Evolutionary conservation across 2,329 filamentous ascomycete species (phyloP).

Genomic region (Dactylellina parvicollis): DNA sequence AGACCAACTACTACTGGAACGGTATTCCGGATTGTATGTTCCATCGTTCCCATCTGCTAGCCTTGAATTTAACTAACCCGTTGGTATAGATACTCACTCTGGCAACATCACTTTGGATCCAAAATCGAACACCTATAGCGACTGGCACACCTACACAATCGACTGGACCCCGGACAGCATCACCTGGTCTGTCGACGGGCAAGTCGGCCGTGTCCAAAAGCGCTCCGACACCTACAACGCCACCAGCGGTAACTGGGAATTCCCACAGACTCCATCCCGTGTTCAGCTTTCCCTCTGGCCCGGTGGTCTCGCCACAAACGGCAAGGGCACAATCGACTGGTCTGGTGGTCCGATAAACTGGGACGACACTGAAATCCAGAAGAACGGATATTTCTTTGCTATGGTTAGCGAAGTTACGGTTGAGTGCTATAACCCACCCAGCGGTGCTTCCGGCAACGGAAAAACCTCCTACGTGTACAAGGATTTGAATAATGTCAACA

Average conservation of each 20-base stretch:
- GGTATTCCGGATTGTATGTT: slow-evolving; percentile 87
- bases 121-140: slow-evolving; percentile 74
- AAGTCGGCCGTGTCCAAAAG: slow-evolving; percentile 77
- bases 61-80: not conserved
- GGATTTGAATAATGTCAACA: slow-evolving; percentile 72
- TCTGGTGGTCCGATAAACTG: slow-evolving; percentile 91
- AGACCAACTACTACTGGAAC: slow-evolving; percentile 98
- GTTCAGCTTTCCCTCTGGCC: slow-evolving; percentile 97
- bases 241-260: slow-evolving; percentile 82
- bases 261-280: slow-evolving; percentile 88
- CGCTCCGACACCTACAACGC: slow-evolving; percentile 85
- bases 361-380: slow-evolving; percentile 80
- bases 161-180: slow-evolving; percentile 89
- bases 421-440: slow-evolving; percentile 85
- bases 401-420: slow-evolving; percentile 80
- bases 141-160: slow-evolving; percentile 90
- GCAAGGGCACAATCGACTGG: slow-evolving; percentile 86
- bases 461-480: slow-evolving; percentile 77
- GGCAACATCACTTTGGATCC: slow-evolving; percentile 71
- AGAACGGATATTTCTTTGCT: slow-evolving; percentile 88
- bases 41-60: slow-evolving; percentile 11
- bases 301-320: slow-evolving; percentile 81
- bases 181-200: slow-evolving; percentile 86
- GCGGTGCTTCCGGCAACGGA: slow-evolving; percentile 71
- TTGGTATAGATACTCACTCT: slow-evolving; percentile 75